Conservation (phyloP, 2,329 filamentous ascomycete genomes). For the Alternaria gaisen region DNA sequence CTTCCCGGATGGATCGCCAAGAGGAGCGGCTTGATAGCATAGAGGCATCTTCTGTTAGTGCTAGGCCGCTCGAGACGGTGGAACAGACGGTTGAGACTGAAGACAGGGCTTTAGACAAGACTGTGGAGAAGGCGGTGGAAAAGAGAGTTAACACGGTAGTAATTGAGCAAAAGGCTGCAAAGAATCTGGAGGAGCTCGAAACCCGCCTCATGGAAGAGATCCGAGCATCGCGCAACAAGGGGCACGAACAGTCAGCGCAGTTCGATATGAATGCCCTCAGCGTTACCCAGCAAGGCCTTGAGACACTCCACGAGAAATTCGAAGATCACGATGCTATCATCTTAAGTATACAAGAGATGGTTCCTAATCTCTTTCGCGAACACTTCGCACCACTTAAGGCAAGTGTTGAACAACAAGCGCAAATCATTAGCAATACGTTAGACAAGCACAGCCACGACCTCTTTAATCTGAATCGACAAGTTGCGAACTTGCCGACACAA, state of each 20-base stretch:
- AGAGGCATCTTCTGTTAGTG: background rate
- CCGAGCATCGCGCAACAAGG: background rate
- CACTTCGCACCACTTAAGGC: slow-evolving; percentile 21
- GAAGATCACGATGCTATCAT: background rate
- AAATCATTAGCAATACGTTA: background rate
- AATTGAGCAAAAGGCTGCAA: background rate
- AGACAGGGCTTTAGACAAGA: background rate
- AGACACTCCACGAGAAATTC: background rate
- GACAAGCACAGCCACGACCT: background rate
- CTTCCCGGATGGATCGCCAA: background rate
- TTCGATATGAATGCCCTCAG: background rate
- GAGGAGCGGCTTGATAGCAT: background rate
- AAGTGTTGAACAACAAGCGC: background rate
- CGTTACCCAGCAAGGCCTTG: background rate
- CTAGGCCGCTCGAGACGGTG: background rate
- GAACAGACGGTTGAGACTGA: background rate
- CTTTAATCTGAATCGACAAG: background rate
- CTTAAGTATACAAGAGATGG: background rate
- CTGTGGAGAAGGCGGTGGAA: background rate
- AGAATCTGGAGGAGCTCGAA: background rate
- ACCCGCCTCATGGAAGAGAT: background rate
- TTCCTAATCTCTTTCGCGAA: slow-evolving; percentile 14
- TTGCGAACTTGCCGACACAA: background rate
- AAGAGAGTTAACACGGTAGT: background rate
- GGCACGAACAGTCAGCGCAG: background rate